These are phyloP conservation scores for Cystoderma amianthinum DNA, from an alignment of 768 basidiomycete species.

Conservation along the genomic window DNA sequence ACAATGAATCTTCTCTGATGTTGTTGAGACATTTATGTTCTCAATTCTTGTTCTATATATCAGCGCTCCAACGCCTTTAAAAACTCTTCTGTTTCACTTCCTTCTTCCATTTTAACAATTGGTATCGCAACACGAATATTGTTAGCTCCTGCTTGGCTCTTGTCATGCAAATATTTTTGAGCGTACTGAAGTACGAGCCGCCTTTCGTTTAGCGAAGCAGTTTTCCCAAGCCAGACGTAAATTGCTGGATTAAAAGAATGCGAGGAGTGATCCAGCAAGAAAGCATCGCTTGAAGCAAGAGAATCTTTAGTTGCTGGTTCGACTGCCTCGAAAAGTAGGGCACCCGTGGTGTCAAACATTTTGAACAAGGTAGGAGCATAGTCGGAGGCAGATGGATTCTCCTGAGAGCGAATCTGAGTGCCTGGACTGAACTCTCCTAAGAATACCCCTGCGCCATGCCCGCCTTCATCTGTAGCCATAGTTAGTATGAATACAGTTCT, in stretches of 20 bases:
- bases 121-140: conserved; percentile 24
- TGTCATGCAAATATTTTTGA: conserved; percentile 45
- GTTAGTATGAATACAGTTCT: background rate
- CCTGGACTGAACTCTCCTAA: conserved; percentile 37
- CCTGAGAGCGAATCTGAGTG: conserved; percentile 11
- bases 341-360: conserved; percentile 39
- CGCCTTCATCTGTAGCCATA: conserved; percentile 40
- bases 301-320: conserved; percentile 18
- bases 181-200: conserved; percentile 51
- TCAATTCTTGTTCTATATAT: no score
- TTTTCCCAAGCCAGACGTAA: conserved; percentile 54
- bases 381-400: conserved; percentile 3
- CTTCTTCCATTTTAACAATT: conserved; percentile 49
- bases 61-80: conserved; percentile 17
- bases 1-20: no score
- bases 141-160: conserved; percentile 11
- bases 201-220: conserved; percentile 37
- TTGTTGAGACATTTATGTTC: no score
- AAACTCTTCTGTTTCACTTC: conserved; percentile 43
- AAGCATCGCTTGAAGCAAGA: conserved; percentile 42
- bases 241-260: conserved; percentile 30
- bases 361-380: conserved; percentile 23
- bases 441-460: conserved; percentile 37
- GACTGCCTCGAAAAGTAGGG: conserved; percentile 28
- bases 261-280: conserved; percentile 39